Conservation (phyloP, 129 eudicot species). For the Ambrosia artemisiifolia region DNA sequence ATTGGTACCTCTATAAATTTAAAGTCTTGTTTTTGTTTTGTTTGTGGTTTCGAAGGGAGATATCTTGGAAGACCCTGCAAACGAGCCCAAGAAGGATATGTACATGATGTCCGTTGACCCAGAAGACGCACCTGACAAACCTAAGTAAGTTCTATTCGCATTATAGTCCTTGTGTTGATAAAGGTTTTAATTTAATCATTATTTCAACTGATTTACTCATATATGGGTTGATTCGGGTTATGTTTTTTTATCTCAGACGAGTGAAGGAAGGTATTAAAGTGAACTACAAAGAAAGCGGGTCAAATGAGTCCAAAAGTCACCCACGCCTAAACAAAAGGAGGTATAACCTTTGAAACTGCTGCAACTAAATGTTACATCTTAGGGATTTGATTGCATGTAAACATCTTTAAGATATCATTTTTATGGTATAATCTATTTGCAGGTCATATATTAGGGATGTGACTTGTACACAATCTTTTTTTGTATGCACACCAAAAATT, state of each 20-base stretch:
- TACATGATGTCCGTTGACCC: conserved; percentile 93
- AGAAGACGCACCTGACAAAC: conserved; percentile 82
- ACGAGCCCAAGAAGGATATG: conserved; percentile 47
- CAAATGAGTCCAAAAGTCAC: too few relatives aligned
- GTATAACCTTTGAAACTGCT: too few relatives aligned
- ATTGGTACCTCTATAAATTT: not conserved
- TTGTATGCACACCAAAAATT: not conserved
- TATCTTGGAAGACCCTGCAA: not conserved
- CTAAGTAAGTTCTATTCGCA: conserved; percentile 69
- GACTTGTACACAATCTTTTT: not conserved
- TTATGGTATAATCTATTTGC: too few relatives aligned
- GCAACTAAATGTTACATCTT: too few relatives aligned
- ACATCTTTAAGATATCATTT: too few relatives aligned
- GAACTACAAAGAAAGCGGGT: too few relatives aligned
- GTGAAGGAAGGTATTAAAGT: too few relatives aligned
- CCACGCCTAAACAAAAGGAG: too few relatives aligned
- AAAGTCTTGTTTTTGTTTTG: not conserved
- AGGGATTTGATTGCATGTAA: too few relatives aligned
- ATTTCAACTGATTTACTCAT: not conserved
- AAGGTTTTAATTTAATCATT: not conserved
- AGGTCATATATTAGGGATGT: conserved; percentile 1
- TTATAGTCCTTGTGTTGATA: not conserved
- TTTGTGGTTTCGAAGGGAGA: conserved; percentile 58
- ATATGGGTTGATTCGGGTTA: not conserved
- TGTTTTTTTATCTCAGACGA: too few relatives aligned